Percentiles rank a stretch among this genome's conserved stretches.
Conservation (phyloP, 257 asterid genomes). For the Petrea volubilis region DNA sequence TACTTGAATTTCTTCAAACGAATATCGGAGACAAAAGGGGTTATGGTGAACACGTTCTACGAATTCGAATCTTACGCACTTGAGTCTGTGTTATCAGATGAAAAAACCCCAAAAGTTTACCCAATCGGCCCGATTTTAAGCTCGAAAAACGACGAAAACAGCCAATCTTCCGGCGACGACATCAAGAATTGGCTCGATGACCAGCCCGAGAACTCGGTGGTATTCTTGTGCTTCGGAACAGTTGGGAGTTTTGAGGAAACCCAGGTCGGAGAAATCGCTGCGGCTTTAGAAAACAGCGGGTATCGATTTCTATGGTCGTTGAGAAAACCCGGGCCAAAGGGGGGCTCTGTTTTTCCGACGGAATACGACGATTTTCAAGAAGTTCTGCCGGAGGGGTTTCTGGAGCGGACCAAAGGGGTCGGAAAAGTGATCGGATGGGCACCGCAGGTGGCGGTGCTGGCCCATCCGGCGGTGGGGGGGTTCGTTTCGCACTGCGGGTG, state of each 20-base stretch:
- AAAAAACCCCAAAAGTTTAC: slow-evolving; percentile 25
- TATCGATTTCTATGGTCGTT: slow-evolving; percentile 46
- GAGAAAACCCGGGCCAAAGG: slow-evolving; percentile 24
- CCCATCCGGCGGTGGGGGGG: slow-evolving; percentile 48
- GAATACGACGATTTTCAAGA: slow-evolving; percentile 23
- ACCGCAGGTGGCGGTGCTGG: slow-evolving; percentile 40
- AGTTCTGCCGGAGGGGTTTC: slow-evolving; percentile 38
- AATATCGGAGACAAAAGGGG: slow-evolving; percentile 35
- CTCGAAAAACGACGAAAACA: background rate
- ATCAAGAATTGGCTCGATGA: slow-evolving; percentile 34
- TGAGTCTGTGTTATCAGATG: slow-evolving; percentile 18
- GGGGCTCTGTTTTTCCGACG: background rate
- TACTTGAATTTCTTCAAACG: slow-evolving; percentile 1
- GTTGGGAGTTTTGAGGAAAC: slow-evolving; percentile 18
- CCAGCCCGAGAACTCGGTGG: slow-evolving; percentile 33
- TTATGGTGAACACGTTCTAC: slow-evolving; percentile 47
- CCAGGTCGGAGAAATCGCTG: slow-evolving; percentile 45
- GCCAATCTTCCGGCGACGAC: background rate
- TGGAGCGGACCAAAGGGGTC: slow-evolving; percentile 7
- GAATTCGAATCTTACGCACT: slow-evolving; percentile 48
- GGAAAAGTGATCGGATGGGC: slow-evolving; percentile 58
- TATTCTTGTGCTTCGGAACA: slow-evolving; percentile 45
- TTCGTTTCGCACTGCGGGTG: slow-evolving; percentile 58
- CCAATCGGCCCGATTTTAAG: slow-evolving; percentile 35
- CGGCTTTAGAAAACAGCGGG: slow-evolving; percentile 33